Conservation (phyloP, 441 rosid genomes). For the Francoa sonchifolia region DNA sequence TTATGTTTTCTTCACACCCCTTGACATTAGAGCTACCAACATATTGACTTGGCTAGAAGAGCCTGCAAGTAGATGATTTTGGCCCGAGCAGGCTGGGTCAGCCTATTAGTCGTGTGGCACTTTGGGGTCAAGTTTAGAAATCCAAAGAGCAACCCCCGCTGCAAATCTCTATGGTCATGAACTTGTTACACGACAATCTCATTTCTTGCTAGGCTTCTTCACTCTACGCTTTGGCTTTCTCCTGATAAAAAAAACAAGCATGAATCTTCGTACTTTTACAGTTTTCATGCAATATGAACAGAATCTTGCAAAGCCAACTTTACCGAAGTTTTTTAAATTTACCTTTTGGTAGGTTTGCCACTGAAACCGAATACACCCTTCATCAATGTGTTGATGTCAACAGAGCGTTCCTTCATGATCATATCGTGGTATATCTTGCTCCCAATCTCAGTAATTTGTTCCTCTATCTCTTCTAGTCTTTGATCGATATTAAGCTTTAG, state of each 20-base stretch:
- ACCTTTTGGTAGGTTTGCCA: constrained; percentile 28
- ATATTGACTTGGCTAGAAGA: too few relatives aligned
- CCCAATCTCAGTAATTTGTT: constrained; percentile 61
- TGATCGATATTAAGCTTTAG: constrained; percentile 66
- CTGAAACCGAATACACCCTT: constrained; percentile 51
- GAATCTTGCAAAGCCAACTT: too few relatives aligned
- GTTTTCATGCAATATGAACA: too few relatives aligned
- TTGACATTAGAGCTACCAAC: too few relatives aligned
- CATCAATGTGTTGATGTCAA: constrained; percentile 67
- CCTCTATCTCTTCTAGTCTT: constrained; percentile 73
- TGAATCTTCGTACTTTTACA: too few relatives aligned
- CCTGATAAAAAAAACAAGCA: constrained; percentile 17
- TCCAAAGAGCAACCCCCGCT: background rate
- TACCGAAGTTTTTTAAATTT: constrained; percentile 11
- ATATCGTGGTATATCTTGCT: constrained; percentile 78
- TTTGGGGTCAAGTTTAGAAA: background rate
- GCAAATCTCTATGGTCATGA: background rate
- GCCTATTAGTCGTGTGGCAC: too few relatives aligned
- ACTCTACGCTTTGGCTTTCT: constrained; percentile 22
- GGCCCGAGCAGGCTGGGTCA: too few relatives aligned
- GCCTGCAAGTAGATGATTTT: too few relatives aligned
- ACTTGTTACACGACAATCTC: constrained; percentile 2
- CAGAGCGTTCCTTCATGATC: constrained; percentile 61
- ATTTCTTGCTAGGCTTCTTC: constrained; percentile 28
- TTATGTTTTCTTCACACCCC: too few relatives aligned